Base-by-base conservation (phyloP, 75 land plant genomes). In the Gnetum montanum region DNA sequence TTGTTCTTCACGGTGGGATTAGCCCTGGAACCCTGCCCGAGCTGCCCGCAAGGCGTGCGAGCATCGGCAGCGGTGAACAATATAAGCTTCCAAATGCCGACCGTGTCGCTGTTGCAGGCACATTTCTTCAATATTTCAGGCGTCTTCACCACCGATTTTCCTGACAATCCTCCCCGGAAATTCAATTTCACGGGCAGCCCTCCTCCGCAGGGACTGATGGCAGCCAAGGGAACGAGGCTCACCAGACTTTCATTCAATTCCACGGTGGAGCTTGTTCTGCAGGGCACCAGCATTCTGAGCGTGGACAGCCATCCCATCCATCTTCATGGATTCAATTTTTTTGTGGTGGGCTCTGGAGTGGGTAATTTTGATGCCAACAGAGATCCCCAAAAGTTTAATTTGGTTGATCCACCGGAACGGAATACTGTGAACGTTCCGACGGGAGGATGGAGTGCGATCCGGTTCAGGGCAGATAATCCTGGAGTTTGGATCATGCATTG, bases 361-460 rank as follows among this genome's bases (percentile, higher is more conserved):
- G 84, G 84, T 0, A 78, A 77, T 48, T 81, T 60, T 23, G 47
- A 81, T 53, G 51, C 83, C 10, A 46, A 46, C 7, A 46, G 37
- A 6, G 76, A 64, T 33, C 83, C 83, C 18, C n/a, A 60, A 6
- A 61, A 43, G 3, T 81, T 81, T 68, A 81, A 81, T 61, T 66
- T 79, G 4, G 61, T 65, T 13, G 77, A 81, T 37, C 85, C 85
- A 8, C 67, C 66, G 8, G 60, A 59, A 53, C 46, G 73, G 22
- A 78, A 78, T 60, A 81, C 85, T 2, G 69, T 74, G 33, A 59
- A 28, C 8, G 73, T 81, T 3, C 77, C 77, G 0, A 31, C 46
- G 22, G 69, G 73, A 4, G 85, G 85, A 8, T 81, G 84, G 84
- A 55, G 57, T 15, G 82, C 82, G 15, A 49, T 81, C 43, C 72